These are phyloP conservation scores for Phlyctochytrium bullatum DNA, from an alignment of 192 early-diverging fungal species.

Conservation along the genomic window DNA sequence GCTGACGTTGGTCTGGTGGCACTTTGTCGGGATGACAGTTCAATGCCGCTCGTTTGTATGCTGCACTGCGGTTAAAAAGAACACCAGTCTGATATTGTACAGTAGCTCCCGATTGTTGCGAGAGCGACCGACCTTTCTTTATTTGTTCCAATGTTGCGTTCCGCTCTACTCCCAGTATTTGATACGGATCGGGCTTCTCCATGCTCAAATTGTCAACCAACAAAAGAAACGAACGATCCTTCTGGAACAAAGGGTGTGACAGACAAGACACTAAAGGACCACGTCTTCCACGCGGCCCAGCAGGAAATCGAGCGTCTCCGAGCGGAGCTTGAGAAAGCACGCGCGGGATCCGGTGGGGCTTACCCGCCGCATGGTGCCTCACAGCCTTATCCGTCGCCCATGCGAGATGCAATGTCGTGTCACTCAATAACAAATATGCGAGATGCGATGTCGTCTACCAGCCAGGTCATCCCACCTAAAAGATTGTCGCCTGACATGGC, in stretches of 20 bases:
- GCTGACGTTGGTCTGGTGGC: slow-evolving; percentile 6
- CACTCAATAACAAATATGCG: slow-evolving; percentile 69
- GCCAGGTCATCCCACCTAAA: slow-evolving; percentile 91
- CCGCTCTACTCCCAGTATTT: slow-evolving; percentile 11
- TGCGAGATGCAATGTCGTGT: too few species aligned
- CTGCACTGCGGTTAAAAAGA: not conserved
- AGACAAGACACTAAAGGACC: too few species aligned
- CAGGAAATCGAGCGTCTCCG: too few species aligned
- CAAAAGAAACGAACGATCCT: too few species aligned
- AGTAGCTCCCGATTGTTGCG: too few species aligned
- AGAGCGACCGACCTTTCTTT: slow-evolving; percentile 21
- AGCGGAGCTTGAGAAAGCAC: too few species aligned
- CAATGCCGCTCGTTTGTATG: slow-evolving; percentile 19
- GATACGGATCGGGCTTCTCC: slow-evolving; percentile 22
- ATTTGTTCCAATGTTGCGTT: slow-evolving; percentile 23
- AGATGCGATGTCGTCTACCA: slow-evolving; percentile 83
- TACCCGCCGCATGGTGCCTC: too few species aligned
- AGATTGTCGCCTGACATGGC: slow-evolving; percentile 86
- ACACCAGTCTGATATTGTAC: not conserved
- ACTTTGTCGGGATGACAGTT: slow-evolving; percentile 21
- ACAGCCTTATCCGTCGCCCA: too few species aligned
- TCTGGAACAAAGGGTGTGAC: too few species aligned
- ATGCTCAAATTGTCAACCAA: too few species aligned
- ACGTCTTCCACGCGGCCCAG: too few species aligned
- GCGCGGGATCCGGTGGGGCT: too few species aligned